A percentile compares a stretch with the other conserved stretches of the same genome.
These are phyloP conservation scores for Coleophoma cylindrospora DNA, from an alignment of 2,329 filamentous ascomycete genomes.

Conservation along the genomic window DNA sequence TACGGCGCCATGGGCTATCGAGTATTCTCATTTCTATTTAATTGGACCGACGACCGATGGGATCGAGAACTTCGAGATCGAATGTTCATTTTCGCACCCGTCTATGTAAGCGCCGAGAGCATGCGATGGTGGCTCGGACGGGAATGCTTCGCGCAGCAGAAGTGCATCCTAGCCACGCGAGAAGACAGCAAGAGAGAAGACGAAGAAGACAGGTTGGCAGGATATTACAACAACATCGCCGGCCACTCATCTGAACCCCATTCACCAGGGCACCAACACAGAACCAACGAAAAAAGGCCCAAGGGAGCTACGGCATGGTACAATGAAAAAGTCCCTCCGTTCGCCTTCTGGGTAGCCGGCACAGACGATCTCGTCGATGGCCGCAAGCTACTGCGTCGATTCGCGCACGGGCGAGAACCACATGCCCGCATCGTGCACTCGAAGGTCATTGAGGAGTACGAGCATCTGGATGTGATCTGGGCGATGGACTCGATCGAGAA, in stretches of 20 bases:
- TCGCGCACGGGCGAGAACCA: conserved; percentile 75
- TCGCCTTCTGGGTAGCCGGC: conserved; percentile 85
- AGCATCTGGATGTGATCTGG: conserved; percentile 94
- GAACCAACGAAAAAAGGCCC: conserved; percentile 27
- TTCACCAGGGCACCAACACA: conserved; percentile 20
- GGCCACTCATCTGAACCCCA: conserved; percentile 19
- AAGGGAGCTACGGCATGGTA: conserved; percentile 71
- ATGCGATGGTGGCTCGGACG: conserved; percentile 95
- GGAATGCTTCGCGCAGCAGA: conserved; percentile 79
- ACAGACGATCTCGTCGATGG: conserved; percentile 84
- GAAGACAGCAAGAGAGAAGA: conserved; percentile 64
- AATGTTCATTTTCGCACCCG: conserved; percentile 88
- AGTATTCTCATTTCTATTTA: conserved; percentile 85
- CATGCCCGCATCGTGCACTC: conserved; percentile 74
- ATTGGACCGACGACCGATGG: conserved; percentile 83
- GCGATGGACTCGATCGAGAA: conserved; percentile 82
- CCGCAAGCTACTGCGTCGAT: conserved; percentile 63
- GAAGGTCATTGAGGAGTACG: conserved; percentile 81
- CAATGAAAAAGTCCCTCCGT: conserved; percentile 69
- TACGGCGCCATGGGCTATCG: conserved; percentile 84
- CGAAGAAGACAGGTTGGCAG: conserved; percentile 31
- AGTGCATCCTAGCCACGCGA: conserved; percentile 78
- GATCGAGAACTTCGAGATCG: conserved; percentile 72
- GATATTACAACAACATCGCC: conserved; percentile 5
- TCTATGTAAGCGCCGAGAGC: conserved; percentile 82